Evolutionary conservation across 2,329 filamentous ascomycete species (phyloP).

Genomic region (Fonsecaea multimorphosa): DNA sequence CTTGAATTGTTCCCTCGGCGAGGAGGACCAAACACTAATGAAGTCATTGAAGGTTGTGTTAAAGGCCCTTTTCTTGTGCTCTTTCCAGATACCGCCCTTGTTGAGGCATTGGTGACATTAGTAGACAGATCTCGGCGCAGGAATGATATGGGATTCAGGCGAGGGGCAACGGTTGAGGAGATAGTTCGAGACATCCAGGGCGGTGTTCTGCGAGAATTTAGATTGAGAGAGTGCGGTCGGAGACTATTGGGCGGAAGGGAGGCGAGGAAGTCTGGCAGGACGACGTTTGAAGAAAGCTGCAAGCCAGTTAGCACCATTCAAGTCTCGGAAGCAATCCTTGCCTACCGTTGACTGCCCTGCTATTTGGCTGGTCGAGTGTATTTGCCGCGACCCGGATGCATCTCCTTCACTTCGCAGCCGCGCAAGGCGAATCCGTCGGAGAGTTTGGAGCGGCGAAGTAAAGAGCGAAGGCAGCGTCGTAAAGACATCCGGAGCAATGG

Average conservation of each 20-base stretch:
- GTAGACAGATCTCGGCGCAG: conserved; percentile 29
- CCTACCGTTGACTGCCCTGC: conserved; percentile 9
- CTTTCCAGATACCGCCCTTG: conserved; percentile 6
- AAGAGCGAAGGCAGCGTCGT: conserved; percentile 34
- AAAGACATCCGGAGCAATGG: conserved; percentile 35
- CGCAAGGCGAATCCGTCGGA: conserved; percentile 35
- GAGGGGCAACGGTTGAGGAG: conserved; percentile 17
- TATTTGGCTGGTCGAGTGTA: conserved; percentile 10
- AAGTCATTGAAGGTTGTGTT: conserved; percentile 20
- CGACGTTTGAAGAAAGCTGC: conserved; percentile 19
- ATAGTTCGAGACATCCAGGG: conserved; percentile 32
- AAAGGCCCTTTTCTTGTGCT: neutral
- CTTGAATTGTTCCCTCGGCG: conserved; percentile 3
- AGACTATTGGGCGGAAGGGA: conserved; percentile 24
- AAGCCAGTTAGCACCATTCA: conserved; percentile 18
- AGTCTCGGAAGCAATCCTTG: neutral
- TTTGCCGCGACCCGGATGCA: conserved; percentile 18
- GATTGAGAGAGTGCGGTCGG: conserved; percentile 4
- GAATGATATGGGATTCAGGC: conserved; percentile 10
- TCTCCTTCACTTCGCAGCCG: conserved; percentile 26
- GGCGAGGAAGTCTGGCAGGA: conserved; percentile 29
- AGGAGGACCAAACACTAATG: conserved; percentile 32
- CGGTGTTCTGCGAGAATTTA: conserved; percentile 17
- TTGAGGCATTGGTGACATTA: conserved; percentile 4
- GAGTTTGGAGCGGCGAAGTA: conserved; percentile 33